These are phyloP conservation scores for Penicillium nucicola DNA, from an alignment of 495 filamentous ascomycete genomes.

Conservation along the genomic window DNA sequence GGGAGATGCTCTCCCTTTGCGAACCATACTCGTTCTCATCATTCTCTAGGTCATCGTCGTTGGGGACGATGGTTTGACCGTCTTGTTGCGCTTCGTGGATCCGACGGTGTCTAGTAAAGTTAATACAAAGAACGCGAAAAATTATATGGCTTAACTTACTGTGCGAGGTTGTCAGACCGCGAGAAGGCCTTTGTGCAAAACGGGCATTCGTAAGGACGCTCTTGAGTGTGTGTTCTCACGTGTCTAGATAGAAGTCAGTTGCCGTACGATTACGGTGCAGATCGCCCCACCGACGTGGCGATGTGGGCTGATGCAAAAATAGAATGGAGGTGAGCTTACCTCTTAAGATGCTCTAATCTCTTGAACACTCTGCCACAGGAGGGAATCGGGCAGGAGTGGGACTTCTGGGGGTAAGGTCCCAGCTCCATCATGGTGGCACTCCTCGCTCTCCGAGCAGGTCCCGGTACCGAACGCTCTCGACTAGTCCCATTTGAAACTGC, in stretches of 20 bases:
- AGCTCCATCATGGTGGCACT: conserved; percentile 97
- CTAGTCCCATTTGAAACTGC: conserved; percentile 57
- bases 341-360: conserved; percentile 97
- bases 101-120: conserved; percentile 72
- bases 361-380: conserved; percentile 97
- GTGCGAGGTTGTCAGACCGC: conserved; percentile 95
- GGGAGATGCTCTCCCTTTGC: conserved; percentile 70
- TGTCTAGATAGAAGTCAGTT: conserved; percentile 67
- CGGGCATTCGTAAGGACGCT: conserved; percentile 94
- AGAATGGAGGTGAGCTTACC: conserved; percentile 60
- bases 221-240: conserved; percentile 98
- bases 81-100: conserved; percentile 85
- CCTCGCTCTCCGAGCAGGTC: conserved; percentile 82
- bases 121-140: conserved; percentile 1
- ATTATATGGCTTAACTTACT: conserved; percentile 57
- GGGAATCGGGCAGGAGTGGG: conserved; percentile 97
- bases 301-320: conserved; percentile 16
- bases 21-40: conserved; percentile 70
- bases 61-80: conserved; percentile 53
- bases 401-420: conserved; percentile 94
- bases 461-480: conserved; percentile 60
- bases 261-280: conserved; percentile 41
- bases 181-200: conserved; percentile 99
- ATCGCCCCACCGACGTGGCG: conserved; percentile 13
- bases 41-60: conserved; percentile 78